A percentile compares a stretch with the other conserved stretches of the same genome.
Conservation (phyloP, 345 rosid species). For the Ceriops tagal region DNA sequence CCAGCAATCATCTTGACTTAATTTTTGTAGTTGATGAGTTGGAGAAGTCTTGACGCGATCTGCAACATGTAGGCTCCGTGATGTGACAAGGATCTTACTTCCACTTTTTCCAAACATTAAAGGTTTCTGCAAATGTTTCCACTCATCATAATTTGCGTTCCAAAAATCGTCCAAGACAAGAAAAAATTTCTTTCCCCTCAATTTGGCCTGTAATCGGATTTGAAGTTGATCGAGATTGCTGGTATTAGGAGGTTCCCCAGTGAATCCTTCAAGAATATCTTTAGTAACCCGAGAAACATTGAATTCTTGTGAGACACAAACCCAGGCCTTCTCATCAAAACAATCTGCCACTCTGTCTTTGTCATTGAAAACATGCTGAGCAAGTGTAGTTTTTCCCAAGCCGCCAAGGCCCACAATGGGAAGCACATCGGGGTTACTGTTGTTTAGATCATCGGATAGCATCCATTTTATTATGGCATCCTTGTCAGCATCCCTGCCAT, state of each 20-base stretch:
- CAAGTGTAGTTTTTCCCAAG: conserved; percentile 13
- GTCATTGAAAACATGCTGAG: conserved; percentile 1
- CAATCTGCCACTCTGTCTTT: not conserved
- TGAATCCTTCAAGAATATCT: not conserved
- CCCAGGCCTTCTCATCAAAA: conserved; percentile 4
- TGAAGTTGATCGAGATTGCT: not conserved
- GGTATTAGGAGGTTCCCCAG: not conserved
- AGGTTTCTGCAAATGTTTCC: not conserved
- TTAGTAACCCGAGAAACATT: not conserved
- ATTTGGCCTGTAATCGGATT: not conserved
- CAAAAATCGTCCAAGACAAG: conserved; percentile 14
- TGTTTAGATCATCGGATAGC: not conserved
- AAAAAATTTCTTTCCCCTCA: not conserved
- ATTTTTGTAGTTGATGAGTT: too few species aligned
- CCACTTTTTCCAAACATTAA: too few species aligned
- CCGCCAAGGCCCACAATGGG: conserved; percentile 4
- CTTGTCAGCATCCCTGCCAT: too few species aligned
- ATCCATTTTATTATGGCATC: too few species aligned
- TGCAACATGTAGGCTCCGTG: too few species aligned
- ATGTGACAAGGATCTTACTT: too few species aligned
- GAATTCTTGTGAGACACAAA: not conserved
- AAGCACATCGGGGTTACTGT: not conserved
- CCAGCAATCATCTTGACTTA: too few species aligned
- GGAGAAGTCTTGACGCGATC: too few species aligned
- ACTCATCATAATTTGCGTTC: not conserved